These are phyloP conservation scores for Holtermannia corniformis DNA, from an alignment of 768 basidiomycete genomes.

Conservation along the genomic window DNA sequence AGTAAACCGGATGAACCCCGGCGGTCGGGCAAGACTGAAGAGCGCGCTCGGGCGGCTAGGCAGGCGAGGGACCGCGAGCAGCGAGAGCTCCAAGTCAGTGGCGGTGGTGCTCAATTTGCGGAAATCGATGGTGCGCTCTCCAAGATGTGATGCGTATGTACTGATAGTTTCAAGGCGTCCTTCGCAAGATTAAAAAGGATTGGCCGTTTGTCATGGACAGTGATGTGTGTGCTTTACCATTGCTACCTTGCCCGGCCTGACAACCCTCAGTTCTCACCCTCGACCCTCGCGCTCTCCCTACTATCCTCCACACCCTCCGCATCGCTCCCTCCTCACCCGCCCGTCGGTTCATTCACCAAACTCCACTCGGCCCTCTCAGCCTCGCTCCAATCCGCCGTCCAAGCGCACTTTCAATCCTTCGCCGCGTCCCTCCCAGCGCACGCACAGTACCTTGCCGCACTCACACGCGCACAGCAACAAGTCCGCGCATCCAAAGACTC, in stretches of 20 bases:
- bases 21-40: constrained; percentile 16
- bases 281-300: constrained; percentile 81
- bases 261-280: constrained; percentile 69
- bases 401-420: constrained; percentile 88
- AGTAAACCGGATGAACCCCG: constrained; percentile 6
- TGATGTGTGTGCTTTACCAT: constrained; percentile 15
- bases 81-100: constrained; percentile 21
- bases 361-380: constrained; percentile 32
- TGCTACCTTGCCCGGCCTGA: constrained; percentile 2
- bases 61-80: not conserved
- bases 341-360: constrained; percentile 27
- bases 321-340: constrained; percentile 19
- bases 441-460: constrained; percentile 60
- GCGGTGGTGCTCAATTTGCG: constrained; percentile 48
- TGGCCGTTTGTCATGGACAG: constrained; percentile 65
- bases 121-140: constrained; percentile 84
- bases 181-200: constrained; percentile 76
- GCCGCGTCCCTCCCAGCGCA: constrained; percentile 90
- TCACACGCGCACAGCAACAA: constrained; percentile 64
- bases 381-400: constrained; percentile 38
- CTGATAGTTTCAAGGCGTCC: constrained; percentile 51
- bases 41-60: constrained; percentile 7
- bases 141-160: constrained; percentile 7
- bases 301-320: constrained; percentile 40
- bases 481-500: constrained; percentile 59